Conservation (phyloP, 805 yeast species). For the Komagataella ulmi region DNA sequence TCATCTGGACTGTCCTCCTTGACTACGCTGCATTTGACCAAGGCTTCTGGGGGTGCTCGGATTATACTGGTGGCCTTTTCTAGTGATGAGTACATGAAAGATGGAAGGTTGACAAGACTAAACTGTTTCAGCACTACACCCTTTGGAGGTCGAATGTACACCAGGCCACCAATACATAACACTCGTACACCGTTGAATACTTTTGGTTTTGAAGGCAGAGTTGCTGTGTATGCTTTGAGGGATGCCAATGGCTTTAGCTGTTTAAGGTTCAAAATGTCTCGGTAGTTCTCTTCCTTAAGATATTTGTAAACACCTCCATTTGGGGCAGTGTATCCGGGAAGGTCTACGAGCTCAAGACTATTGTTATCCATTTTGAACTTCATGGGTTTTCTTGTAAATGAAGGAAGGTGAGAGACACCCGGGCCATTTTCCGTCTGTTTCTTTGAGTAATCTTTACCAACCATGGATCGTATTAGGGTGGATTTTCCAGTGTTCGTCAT, state of each 20-base stretch:
- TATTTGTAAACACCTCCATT: slow-evolving; percentile 17
- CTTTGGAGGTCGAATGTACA: slow-evolving; percentile 42
- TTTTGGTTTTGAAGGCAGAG: slow-evolving; percentile 1
- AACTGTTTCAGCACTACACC: slow-evolving; percentile 33
- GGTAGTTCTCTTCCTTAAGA: slow-evolving; percentile 3
- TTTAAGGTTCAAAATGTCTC: neutral
- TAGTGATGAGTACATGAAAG: slow-evolving; percentile 19
- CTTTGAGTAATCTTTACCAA: slow-evolving; percentile 6
- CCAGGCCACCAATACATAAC: slow-evolving; percentile 44
- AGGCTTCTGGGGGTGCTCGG: slow-evolving; percentile 12
- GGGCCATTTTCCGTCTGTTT: slow-evolving; percentile 22
- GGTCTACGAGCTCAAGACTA: slow-evolving; percentile 20
- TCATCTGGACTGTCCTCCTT: slow-evolving; percentile 14
- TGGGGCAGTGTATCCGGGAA: slow-evolving; percentile 28
- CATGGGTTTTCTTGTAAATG: slow-evolving; percentile 48
- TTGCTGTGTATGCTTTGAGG: slow-evolving; percentile 2
- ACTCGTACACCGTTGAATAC: slow-evolving; percentile 12
- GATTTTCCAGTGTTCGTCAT: slow-evolving; percentile 63
- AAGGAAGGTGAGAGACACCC: slow-evolving; percentile 44
- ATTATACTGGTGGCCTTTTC: slow-evolving; percentile 17
- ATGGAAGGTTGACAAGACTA: slow-evolving; percentile 27
- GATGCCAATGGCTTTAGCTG: neutral
- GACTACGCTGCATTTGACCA: slow-evolving; percentile 10
- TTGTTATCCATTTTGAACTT: slow-evolving; percentile 20
- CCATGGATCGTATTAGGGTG: slow-evolving; percentile 35